These are phyloP conservation scores for Serendipita indica DNA, from an alignment of 768 basidiomycete genomes.

Conservation along the genomic window DNA sequence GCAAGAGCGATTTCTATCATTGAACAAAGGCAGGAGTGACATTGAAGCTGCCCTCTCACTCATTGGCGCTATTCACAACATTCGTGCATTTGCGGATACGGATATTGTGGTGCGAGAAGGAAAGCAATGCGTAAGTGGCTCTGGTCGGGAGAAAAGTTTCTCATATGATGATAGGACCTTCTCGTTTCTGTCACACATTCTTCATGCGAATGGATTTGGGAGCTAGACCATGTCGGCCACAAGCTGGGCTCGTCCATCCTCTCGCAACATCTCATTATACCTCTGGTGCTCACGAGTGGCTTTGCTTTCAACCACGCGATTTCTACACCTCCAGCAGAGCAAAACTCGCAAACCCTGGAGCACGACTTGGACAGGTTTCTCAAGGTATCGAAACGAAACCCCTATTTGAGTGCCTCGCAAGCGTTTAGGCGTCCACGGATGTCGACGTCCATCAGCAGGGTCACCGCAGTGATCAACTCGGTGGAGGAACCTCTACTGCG, in stretches of 20 bases:
- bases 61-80: not conserved
- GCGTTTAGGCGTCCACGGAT: not conserved
- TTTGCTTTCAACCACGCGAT: not conserved
- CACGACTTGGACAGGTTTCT: not conserved
- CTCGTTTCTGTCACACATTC: not conserved
- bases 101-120: too few relatives aligned
- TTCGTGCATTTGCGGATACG: too few relatives aligned
- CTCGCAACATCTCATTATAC: not conserved
- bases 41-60: not conserved
- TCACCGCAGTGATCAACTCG: not conserved
- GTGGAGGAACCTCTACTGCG: not conserved
- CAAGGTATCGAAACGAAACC: not conserved
- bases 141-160: too few relatives aligned
- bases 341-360: not conserved
- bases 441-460: not conserved
- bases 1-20: not conserved
- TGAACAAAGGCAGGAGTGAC: not conserved
- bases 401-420: not conserved
- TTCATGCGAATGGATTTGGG: not conserved
- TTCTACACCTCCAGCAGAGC: not conserved
- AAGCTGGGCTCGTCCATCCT: not conserved
- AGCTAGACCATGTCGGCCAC: not conserved
- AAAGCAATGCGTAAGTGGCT: too few relatives aligned
- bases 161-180: too few relatives aligned
- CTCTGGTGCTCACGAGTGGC: not conserved